Percentiles rank a stretch among this genome's conserved stretches.
Conservation (phyloP, 108 stramenopile species). For the Nitzschia sp. region DNA sequence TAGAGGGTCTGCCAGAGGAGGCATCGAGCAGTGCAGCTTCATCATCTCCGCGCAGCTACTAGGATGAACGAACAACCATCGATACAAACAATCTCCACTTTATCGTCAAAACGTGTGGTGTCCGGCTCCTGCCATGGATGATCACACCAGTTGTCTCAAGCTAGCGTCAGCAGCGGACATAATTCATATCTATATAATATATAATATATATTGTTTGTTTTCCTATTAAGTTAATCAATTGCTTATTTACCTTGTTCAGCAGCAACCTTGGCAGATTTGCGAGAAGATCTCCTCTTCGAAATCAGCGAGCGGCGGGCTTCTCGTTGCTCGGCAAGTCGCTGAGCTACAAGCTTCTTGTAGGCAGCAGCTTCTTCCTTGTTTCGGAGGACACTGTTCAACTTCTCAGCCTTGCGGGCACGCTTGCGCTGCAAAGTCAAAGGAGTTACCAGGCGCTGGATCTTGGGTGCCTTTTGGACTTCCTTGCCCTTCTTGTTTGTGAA, state of each 20-base stretch:
- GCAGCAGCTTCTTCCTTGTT: constrained; percentile 92
- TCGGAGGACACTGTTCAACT: constrained; percentile 70
- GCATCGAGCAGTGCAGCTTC: no score
- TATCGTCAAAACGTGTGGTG: no score
- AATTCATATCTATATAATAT: no score
- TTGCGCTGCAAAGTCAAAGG: constrained; percentile 96
- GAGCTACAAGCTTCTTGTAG: constrained; percentile 96
- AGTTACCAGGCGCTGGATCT: constrained; percentile 99
- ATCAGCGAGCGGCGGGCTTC: constrained; percentile 94
- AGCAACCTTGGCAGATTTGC: constrained; percentile 77
- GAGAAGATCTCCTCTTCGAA: constrained; percentile 97
- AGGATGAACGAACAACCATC: no score
- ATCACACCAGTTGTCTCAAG: no score
- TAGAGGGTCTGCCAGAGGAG: no score
- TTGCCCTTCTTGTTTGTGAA: constrained; percentile 98
- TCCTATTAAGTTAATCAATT: constrained; percentile 1
- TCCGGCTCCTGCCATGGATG: no score
- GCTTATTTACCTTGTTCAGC: constrained; percentile 48
- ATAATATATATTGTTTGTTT: no score
- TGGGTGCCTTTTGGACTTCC: constrained; percentile 91
- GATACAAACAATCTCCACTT: no score
- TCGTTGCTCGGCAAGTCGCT: constrained; percentile 93
- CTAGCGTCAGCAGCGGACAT: no score
- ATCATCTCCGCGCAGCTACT: no score
- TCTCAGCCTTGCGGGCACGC: constrained; percentile 83